Evolutionary conservation across 2,329 filamentous ascomycete genomes (phyloP).

Genomic region (Pseudogymnoascus sp.): DNA sequence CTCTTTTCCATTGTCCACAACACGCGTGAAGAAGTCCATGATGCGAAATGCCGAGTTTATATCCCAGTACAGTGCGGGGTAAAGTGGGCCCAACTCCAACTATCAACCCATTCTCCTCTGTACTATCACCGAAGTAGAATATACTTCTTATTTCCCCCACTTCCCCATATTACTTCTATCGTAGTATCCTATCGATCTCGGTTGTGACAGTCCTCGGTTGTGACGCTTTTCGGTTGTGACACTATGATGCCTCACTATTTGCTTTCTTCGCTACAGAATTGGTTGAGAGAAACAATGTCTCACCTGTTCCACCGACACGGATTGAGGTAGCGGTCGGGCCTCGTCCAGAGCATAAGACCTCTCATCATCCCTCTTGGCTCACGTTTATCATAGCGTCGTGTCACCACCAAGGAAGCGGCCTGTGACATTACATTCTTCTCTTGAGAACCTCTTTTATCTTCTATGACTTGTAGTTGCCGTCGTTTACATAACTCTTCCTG

Average conservation of each 20-base stretch:
- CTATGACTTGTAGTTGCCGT: background rate
- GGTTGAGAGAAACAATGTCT: background rate
- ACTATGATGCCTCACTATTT: conserved; percentile 43
- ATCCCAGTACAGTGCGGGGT: background rate
- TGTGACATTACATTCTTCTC: conserved; percentile 25
- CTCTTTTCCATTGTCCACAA: background rate
- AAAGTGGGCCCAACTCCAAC: background rate
- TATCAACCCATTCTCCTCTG: background rate
- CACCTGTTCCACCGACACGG: background rate
- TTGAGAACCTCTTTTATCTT: conserved; percentile 29
- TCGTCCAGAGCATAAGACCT: background rate
- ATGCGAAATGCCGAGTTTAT: background rate
- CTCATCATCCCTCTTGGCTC: background rate
- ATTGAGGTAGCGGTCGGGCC: background rate
- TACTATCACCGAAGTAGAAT: background rate
- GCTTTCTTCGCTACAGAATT: conserved; percentile 37
- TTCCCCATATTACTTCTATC: conserved; percentile 14
- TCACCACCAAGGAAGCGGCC: background rate
- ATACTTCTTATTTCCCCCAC: background rate
- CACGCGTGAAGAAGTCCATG: background rate
- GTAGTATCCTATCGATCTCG: background rate
- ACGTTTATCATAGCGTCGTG: background rate
- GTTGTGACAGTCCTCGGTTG: background rate
- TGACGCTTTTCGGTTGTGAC: conserved; percentile 44
- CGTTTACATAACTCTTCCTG: background rate